Conservation (phyloP, 257 asterid genomes). For the Capsicum rhomboideum region DNA sequence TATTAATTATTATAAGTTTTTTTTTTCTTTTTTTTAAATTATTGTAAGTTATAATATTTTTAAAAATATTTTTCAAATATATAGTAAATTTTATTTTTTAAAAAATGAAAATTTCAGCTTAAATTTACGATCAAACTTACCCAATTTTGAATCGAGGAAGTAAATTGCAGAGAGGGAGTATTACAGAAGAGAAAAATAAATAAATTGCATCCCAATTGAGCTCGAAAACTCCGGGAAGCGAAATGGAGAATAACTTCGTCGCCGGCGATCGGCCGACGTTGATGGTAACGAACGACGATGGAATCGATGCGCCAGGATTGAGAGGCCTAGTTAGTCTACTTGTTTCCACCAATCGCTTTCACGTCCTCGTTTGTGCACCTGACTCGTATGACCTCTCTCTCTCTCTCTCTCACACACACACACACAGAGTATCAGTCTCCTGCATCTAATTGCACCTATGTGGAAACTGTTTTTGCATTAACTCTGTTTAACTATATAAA, state of each 20-base stretch:
- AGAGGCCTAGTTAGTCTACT: slow-evolving; percentile 66
- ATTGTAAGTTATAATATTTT: too few species aligned
- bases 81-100: too few species aligned
- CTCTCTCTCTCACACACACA: neutral
- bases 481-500: neutral
- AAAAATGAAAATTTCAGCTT: too few species aligned
- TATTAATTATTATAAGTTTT: too few species aligned
- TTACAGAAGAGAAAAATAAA: neutral
- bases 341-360: slow-evolving; percentile 57
- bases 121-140: too few species aligned
- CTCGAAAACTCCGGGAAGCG: neutral
- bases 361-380: slow-evolving; percentile 86
- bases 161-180: too few species aligned
- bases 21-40: too few species aligned
- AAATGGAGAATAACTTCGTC: slow-evolving; percentile 24
- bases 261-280: slow-evolving; percentile 51
- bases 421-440: neutral
- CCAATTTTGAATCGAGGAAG: too few species aligned
- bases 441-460: neutral
- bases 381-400: slow-evolving; percentile 39
- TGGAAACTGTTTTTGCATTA: neutral
- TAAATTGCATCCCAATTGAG: neutral
- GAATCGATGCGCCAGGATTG: slow-evolving; percentile 79
- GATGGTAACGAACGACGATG: slow-evolving; percentile 93
- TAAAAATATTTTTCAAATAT: too few species aligned